Evolutionary conservation across 208 protist genomes (phyloP), one percentile per base, ranked within the genome.

Genomic region (Porcisia hertigi): DNA sequence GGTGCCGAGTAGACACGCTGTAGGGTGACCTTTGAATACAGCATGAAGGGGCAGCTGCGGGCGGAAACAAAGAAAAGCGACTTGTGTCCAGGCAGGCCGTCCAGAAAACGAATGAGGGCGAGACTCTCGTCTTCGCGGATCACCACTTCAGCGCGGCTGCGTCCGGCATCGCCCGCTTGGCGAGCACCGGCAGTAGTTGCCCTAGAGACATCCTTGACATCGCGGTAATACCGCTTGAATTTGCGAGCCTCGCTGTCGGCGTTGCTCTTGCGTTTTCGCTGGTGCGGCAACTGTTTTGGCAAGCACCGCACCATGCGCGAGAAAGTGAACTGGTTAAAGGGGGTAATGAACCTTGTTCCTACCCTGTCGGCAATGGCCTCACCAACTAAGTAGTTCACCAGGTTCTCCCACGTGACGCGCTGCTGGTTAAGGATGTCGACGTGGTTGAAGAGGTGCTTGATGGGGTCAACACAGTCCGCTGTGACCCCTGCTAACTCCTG

Each of bases 341-440:
- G 74, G 47, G 25, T 77, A n/a, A 54, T 62, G 57, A 79, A 67
- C 30, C 69, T 70, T 1, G 47, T 66, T 53, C 76, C 79, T 7
- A 69, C 23, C 0, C 67, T 53, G 30, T 60, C 71, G 18, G 11
- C 59, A 25, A 59, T 66, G 0, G 88, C 83, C 58, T 91, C 86
- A 23, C 86, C 80, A 5, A 94, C 81, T 3, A 87, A 71, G 73
- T 88, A 84, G 65, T 86, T 78, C 43, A 92, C 55, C 6, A 94
- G 5, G 59, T 92, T 79, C 55, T 88, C 85, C 90, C 90, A 94
- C 12, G 85, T 87, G 41, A 94, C 71, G n/a, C 82, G 55, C 41
- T 81, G 83, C 53, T 85, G 72, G 70, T 86, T 88, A 65, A 81
- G 59, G 30, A 75, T 53, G 69, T 94, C 82, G 43, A 94, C 75